Base-by-base conservation (phyloP, 768 basidiomycete species). In the Galerina sulciceps region DNA sequence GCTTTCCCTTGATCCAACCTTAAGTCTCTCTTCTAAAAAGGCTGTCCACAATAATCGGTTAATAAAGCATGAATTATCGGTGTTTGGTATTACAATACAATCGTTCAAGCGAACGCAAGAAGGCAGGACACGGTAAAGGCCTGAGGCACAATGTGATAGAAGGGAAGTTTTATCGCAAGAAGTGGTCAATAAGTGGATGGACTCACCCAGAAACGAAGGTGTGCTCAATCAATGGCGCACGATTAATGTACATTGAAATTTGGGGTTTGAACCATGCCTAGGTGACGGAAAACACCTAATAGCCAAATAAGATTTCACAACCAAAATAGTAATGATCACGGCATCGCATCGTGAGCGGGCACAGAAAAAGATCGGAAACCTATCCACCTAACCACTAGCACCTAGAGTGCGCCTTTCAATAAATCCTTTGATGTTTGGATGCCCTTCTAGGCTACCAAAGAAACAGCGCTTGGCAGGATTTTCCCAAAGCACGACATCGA, bases 401-500 rank as follows among this genome's bases (percentile, higher is more conserved):
- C 59, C 63, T 58, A 66, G 59, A 2, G 83, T 85, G 68, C 89
- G 79, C 66, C 90, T 79, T 72, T 93, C 90, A 63, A 93, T 91
- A 73, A 92, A 93, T 11, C 83, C 86, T 68, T 86, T 84, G 69
- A 93, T 90, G 65, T 88, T 90, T 36, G 83, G 77, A 70, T 93
- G 91, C 2, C 90, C 91, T 50, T 90, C 91, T 55, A 87, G 64
- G 62, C 81, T 90, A 22, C 86, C 91, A 75, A 96, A 94, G 79
- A 96, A 93, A 73, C 86, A 90, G 57, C 91, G 82, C 67, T 87
- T 87, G 22, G 78, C 68, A 20, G 82, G 59, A 69, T 83, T 93
- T 74, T 95, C 92, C 92, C 93, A 94, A 46, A 96, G 60, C 13
- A 96, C 88, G 35, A 92, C 88, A 58, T 84, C 87, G 38, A 96